These are phyloP conservation scores for Heracleum sosnowskyi DNA, from an alignment of 129 eudicot genomes.

Conservation along the genomic window DNA sequence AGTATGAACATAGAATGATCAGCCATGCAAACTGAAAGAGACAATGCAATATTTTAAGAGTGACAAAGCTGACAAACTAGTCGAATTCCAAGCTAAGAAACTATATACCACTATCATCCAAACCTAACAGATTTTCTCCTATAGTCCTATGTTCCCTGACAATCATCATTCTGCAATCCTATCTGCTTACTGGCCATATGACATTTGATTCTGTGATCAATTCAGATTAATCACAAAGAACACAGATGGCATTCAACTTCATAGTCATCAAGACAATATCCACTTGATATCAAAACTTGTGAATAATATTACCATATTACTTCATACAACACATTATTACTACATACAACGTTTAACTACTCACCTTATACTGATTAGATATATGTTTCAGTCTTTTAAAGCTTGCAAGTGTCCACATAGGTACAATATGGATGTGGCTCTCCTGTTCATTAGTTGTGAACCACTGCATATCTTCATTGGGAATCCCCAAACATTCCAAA, in stretches of 20 bases:
- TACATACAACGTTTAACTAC: background rate
- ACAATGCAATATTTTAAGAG: background rate
- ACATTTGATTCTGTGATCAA: background rate
- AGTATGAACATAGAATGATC: background rate
- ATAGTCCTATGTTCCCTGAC: background rate
- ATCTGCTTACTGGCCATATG: background rate
- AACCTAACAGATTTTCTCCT: background rate
- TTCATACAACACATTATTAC: background rate
- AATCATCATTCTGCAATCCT: background rate
- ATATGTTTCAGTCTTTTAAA: slow-evolving; percentile 77
- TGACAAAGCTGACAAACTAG: background rate
- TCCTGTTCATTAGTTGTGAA: slow-evolving; percentile 75
- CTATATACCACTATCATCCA: background rate
- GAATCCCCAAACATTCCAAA: slow-evolving; percentile 66
- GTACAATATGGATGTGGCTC: slow-evolving; percentile 89
- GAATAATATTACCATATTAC: background rate
- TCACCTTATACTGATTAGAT: slow-evolving; percentile 69
- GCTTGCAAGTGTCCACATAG: slow-evolving; percentile 95
- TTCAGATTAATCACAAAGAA: background rate
- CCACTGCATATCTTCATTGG: slow-evolving; percentile 79
- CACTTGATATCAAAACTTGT: background rate
- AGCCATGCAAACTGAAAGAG: background rate
- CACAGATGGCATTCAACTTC: background rate
- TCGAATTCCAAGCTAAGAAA: background rate
- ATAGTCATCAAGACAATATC: background rate